Evolutionary conservation across 2,329 filamentous ascomycete species (phyloP).

Genomic region (Thielaviopsis euricoi): DNA sequence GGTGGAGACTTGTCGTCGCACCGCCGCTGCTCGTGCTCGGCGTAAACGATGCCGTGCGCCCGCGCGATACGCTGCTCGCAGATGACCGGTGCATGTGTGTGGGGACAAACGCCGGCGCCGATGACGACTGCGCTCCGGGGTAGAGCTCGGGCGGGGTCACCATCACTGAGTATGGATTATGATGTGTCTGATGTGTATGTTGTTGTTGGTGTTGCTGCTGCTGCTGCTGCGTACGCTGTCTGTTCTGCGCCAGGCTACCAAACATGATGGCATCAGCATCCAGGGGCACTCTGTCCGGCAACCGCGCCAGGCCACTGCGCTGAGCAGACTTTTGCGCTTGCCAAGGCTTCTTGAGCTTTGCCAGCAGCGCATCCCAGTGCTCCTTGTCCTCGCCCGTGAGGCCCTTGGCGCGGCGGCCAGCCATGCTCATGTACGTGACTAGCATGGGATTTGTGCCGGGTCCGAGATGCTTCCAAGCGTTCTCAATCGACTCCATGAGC

Average conservation of each 20-base stretch:
- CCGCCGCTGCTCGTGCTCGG: not conserved
- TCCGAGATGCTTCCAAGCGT: slow-evolving; percentile 17
- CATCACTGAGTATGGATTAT: not conserved
- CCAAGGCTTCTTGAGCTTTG: slow-evolving; percentile 14
- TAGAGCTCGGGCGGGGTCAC: slow-evolving; percentile 2
- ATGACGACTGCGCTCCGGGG: not conserved
- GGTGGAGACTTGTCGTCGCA: not conserved
- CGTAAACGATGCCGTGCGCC: slow-evolving; percentile 2
- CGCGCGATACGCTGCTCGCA: not conserved
- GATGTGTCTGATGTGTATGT: not conserved
- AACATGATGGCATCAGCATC: not conserved
- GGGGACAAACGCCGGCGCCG: slow-evolving; percentile 1
- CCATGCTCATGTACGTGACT: slow-evolving; percentile 21
- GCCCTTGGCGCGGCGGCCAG: slow-evolving; percentile 18
- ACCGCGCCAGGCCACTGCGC: not conserved
- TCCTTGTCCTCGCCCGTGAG: slow-evolving; percentile 20
- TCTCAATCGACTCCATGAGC: slow-evolving; percentile 21
- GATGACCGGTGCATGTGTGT: not conserved
- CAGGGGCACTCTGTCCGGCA: not conserved
- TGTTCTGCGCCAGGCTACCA: not conserved
- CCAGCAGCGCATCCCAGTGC: slow-evolving; percentile 19
- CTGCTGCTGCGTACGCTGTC: not conserved
- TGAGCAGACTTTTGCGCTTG: not conserved
- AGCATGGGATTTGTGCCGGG: slow-evolving; percentile 21
- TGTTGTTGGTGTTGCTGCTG: not conserved